Evolutionary conservation across 129 eudicot species (phyloP).

Genomic region (Centaurea solstitialis): DNA sequence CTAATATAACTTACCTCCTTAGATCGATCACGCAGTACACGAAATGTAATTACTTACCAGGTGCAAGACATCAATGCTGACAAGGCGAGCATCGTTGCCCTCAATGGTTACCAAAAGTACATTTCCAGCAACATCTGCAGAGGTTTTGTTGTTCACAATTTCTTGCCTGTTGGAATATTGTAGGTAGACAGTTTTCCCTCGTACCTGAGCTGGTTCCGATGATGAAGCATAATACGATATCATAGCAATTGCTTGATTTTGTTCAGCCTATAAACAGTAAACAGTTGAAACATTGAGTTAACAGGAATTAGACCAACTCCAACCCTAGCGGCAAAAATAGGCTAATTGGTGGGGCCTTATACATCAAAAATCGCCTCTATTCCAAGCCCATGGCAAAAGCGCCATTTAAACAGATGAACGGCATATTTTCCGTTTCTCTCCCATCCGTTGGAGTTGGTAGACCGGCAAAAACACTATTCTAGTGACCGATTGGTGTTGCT

Average conservation of each 20-base stretch:
- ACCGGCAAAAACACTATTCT: no score
- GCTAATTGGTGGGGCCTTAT: no score
- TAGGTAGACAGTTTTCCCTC: slow-evolving; percentile 95
- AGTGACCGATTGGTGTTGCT: no score
- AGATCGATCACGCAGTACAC: slow-evolving; percentile 4
- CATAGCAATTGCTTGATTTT: slow-evolving; percentile 95
- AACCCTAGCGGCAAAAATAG: no score
- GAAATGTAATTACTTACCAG: slow-evolving; percentile 64
- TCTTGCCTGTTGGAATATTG: slow-evolving; percentile 99
- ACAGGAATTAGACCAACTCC: neutral
- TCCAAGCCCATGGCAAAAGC: no score
- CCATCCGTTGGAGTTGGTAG: no score
- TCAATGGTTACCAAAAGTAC: slow-evolving; percentile 93
- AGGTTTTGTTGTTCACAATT: slow-evolving; percentile 96
- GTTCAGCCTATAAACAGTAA: slow-evolving; percentile 58
- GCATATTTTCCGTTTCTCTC: no score
- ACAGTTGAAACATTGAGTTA: neutral
- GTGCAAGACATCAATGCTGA: slow-evolving; percentile 95
- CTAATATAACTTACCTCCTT: slow-evolving; percentile 30
- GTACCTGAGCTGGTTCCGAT: slow-evolving; percentile 95
- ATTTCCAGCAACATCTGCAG: slow-evolving; percentile 99
- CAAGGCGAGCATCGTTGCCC: slow-evolving; percentile 85
- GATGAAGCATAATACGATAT: slow-evolving; percentile 97
- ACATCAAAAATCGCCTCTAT: no score
- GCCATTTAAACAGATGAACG: no score